phyloP scores from a whole-genome alignment of 192 early-diverging fungal species.

The Coemansia biformis region DNA sequence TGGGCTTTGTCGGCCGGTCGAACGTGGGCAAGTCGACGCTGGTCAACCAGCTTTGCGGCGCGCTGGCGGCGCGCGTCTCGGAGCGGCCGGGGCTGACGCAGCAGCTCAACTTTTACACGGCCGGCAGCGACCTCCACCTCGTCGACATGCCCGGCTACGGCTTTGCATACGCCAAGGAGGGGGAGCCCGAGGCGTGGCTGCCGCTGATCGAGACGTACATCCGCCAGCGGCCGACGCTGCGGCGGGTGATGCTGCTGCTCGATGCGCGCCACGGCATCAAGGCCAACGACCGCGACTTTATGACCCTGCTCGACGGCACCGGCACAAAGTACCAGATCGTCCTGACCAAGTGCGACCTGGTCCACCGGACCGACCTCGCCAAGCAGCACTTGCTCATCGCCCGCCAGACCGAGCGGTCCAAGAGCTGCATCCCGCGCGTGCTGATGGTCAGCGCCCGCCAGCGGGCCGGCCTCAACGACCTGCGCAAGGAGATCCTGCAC shows the following conservation, averaged over 20 bases:
- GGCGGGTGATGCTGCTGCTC: constrained; percentile 65
- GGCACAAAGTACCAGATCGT: constrained; percentile 45
- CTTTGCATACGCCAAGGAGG: constrained; percentile 72
- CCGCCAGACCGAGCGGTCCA: constrained; percentile 31
- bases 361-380: constrained; percentile 58
- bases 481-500: constrained; percentile 67
- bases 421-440: constrained; percentile 45
- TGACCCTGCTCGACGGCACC: constrained; percentile 37
- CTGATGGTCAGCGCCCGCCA: constrained; percentile 61
- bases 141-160: constrained; percentile 83
- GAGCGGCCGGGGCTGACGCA: constrained; percentile 73
- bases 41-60: constrained; percentile 61
- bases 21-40: constrained; percentile 81
- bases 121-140: constrained; percentile 56
- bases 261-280: constrained; percentile 70
- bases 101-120: constrained; percentile 75
- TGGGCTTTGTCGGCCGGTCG: constrained; percentile 58
- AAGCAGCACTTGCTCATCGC: constrained; percentile 54
- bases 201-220: constrained; percentile 67
- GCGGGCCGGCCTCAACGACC: constrained; percentile 58
- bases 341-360: constrained; percentile 70
- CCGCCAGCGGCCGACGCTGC: constrained; percentile 51
- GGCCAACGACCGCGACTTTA: constrained; percentile 42
- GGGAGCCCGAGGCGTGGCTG: constrained; percentile 51
- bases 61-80: constrained; percentile 58